Conservation (phyloP, 78 protist species). For the Tieghemostelium lacteum region DNA sequence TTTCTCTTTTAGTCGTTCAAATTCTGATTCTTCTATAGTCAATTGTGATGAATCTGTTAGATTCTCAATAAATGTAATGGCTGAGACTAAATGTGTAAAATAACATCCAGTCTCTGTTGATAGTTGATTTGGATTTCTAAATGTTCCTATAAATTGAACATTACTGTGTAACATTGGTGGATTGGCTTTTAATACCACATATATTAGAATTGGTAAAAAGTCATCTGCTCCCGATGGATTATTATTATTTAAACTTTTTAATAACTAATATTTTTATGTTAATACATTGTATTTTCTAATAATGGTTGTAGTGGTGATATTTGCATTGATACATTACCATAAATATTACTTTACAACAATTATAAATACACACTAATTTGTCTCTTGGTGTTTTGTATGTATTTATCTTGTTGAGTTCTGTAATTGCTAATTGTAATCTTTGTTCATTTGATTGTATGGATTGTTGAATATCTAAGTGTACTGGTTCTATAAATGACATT, state of each 20-base stretch:
- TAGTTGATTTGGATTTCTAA: constrained; percentile 66
- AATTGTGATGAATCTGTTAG: background rate
- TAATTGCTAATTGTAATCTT: constrained; percentile 12
- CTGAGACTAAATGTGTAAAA: constrained; percentile 82
- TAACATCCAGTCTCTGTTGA: constrained; percentile 78
- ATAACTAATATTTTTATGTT: background rate
- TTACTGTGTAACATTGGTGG: constrained; percentile 81
- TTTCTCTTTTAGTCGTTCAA: constrained; percentile 24
- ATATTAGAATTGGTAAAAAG: constrained; percentile 88
- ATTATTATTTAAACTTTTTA: constrained; percentile 7
- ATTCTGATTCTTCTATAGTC: constrained; percentile 34
- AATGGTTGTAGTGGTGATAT: background rate
- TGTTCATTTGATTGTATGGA: constrained; percentile 24
- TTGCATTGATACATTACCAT: background rate
- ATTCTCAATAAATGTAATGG: constrained; percentile 75
- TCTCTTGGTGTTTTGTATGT: constrained; percentile 89
- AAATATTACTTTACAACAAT: constrained; percentile 86
- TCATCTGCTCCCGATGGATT: constrained; percentile 90
- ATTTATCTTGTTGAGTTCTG: constrained; percentile 76
- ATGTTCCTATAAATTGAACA: constrained; percentile 65
- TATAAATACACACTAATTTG: constrained; percentile 87
- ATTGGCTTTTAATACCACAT: constrained; percentile 85
- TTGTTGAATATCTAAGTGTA: constrained; percentile 61
- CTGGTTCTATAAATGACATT: constrained; percentile 35
- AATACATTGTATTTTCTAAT: background rate